Conservation (phyloP, 148 eudicot species). For the Cornus kousa region DNA sequence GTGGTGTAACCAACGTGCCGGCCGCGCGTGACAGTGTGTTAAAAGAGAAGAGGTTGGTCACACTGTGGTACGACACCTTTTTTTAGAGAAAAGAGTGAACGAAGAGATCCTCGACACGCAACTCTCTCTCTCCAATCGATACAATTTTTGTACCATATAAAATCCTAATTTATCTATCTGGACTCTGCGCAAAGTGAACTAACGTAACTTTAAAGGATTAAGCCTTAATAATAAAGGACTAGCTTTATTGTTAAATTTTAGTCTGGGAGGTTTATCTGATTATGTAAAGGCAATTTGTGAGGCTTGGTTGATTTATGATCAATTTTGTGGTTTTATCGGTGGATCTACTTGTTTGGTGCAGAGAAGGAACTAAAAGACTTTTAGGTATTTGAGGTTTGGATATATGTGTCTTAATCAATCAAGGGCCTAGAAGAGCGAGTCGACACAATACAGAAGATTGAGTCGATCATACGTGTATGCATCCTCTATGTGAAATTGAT, state of each 20-base stretch:
- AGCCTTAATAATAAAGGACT: not conserved
- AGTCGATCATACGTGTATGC: constrained; percentile 28
- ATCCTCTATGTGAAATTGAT: no score
- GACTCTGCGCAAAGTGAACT: constrained; percentile 6
- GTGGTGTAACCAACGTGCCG: no score
- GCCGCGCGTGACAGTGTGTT: not conserved
- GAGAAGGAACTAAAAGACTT: no score
- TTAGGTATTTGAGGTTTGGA: constrained; percentile 27
- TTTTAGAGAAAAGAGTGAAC: constrained; percentile 2
- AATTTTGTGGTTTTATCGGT: no score
- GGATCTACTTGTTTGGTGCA: no score
- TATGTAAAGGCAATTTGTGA: no score
- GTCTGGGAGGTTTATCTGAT: not conserved
- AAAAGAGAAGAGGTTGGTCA: not conserved
- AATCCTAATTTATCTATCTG: constrained; percentile 14
- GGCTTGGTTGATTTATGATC: no score
- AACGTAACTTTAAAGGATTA: not conserved
- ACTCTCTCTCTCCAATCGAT: not conserved
- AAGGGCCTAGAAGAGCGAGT: constrained; percentile 66
- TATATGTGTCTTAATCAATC: constrained; percentile 91
- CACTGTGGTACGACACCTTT: not conserved
- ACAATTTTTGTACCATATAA: constrained; percentile 16
- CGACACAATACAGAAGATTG: constrained; percentile 47
- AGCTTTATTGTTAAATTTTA: not conserved
- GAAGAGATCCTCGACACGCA: constrained; percentile 7